Evolutionary conservation across 495 filamentous ascomycete species (phyloP).

Genomic region (Ascodesmis nigricans): DNA sequence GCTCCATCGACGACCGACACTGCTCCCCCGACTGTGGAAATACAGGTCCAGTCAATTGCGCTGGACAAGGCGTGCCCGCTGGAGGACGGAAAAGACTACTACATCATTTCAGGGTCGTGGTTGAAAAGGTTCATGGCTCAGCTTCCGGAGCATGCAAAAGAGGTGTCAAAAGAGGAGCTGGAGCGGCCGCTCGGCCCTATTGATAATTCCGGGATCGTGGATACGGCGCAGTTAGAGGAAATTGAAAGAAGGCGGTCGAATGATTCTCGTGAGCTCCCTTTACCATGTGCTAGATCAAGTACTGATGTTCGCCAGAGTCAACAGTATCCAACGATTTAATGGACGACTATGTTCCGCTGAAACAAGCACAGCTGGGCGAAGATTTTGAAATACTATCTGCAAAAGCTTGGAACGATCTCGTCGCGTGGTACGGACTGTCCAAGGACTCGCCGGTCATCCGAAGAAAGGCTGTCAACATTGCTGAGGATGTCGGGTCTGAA

Average conservation of each 20-base stretch:
- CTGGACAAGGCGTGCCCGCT: constrained; percentile 30
- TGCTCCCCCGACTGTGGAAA: constrained; percentile 38
- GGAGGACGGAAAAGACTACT: constrained; percentile 49
- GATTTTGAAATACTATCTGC: constrained; percentile 59
- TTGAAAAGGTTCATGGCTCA: constrained; percentile 49
- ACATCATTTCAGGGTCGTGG: constrained; percentile 61
- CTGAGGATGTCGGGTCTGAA: constrained; percentile 28
- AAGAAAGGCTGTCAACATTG: constrained; percentile 57
- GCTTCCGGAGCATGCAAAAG: constrained; percentile 24
- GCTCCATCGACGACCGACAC: constrained; percentile 13
- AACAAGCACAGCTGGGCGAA: constrained; percentile 38
- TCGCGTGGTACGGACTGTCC: constrained; percentile 60
- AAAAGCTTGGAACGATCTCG: constrained; percentile 58
- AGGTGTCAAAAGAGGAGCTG: constrained; percentile 37
- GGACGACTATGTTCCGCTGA: constrained; percentile 53
- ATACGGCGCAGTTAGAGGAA: constrained; percentile 15
- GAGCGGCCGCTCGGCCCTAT: constrained; percentile 57
- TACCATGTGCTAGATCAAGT: no score
- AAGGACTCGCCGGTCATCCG: constrained; percentile 48
- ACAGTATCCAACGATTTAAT: no score
- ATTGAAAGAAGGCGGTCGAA: constrained; percentile 1
- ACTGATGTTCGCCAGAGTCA: no score
- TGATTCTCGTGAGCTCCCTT: no score
- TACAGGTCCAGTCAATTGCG: constrained; percentile 52
- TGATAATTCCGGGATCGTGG: constrained; percentile 54